Percentiles rank a stretch among this genome's conserved stretches.
phyloP scores from a whole-genome alignment of 1,139 yeast genomes.

The Eremothecium cymbalariae region DNA sequence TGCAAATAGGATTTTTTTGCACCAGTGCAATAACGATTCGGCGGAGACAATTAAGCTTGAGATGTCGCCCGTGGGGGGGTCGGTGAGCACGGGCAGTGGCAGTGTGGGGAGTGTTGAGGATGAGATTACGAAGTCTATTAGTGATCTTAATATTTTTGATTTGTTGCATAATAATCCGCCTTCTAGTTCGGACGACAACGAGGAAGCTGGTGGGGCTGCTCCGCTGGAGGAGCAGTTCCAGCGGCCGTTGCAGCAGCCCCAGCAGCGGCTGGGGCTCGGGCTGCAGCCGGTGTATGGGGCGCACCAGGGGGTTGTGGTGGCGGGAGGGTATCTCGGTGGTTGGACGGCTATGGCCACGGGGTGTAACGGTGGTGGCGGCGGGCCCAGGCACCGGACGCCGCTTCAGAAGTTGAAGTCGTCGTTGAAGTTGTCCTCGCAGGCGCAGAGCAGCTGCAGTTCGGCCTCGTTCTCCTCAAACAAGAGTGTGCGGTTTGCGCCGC shows the following conservation, averaged over 20 bases:
- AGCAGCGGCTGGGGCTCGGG: background rate
- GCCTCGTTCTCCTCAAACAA: constrained; percentile 20
- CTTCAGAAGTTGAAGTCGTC: constrained; percentile 21
- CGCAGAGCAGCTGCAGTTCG: constrained; percentile 14
- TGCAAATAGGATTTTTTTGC: constrained; percentile 5
- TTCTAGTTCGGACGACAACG: constrained; percentile 8
- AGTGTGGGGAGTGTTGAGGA: constrained; percentile 5
- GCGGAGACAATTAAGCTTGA: constrained; percentile 11
- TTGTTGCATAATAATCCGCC: constrained; percentile 8
- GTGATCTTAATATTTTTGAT: constrained; percentile 10
- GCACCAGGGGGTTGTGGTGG: constrained; percentile 3
- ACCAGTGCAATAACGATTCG: constrained; percentile 10
- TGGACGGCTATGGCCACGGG: constrained; percentile 8
- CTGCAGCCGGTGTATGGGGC: background rate
- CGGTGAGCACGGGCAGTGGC: constrained; percentile 1
- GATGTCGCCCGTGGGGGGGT: constrained; percentile 2
- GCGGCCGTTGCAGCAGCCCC: constrained; percentile 4
- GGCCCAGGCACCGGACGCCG: constrained; percentile 4
- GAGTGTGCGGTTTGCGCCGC: constrained; percentile 30
- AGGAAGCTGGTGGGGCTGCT: constrained; percentile 6
- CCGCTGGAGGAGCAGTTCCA: constrained; percentile 4
- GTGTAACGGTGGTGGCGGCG: constrained; percentile 5
- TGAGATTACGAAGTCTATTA: constrained; percentile 9
- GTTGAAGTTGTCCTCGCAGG: constrained; percentile 17
- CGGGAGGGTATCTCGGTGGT: constrained; percentile 2